phyloP scores from a whole-genome alignment of 2,329 filamentous ascomycete genomes.

The Trichoderma sp. region DNA sequence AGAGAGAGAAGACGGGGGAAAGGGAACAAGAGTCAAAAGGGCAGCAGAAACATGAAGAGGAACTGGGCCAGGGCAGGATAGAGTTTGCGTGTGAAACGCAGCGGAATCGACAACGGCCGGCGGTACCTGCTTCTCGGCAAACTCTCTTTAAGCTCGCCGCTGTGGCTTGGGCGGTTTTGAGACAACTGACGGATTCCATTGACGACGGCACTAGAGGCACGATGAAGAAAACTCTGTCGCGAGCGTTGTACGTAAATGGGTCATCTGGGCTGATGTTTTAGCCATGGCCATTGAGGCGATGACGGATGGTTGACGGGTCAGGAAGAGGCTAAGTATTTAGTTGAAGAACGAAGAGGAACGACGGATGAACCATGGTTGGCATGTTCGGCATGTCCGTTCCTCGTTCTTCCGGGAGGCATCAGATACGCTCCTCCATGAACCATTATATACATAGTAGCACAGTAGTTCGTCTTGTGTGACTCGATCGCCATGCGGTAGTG shows the following conservation, averaged over 20 bases:
- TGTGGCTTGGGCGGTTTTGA: neutral
- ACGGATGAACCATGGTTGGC: neutral
- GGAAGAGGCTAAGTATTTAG: conserved; percentile 1
- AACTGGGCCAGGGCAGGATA: neutral
- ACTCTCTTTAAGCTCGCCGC: conserved; percentile 2
- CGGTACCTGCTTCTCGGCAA: neutral
- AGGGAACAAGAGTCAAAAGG: conserved; percentile 20
- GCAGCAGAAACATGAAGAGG: neutral
- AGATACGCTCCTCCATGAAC: too few species aligned
- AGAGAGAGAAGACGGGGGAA: neutral
- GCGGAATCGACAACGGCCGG: neutral
- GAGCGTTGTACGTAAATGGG: neutral
- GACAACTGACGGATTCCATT: conserved; percentile 9
- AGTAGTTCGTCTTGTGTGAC: neutral
- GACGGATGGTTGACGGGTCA: neutral
- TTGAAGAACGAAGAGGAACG: neutral
- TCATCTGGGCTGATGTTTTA: neutral
- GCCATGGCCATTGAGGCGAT: neutral
- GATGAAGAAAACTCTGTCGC: neutral
- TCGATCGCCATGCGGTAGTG: neutral
- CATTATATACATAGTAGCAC: neutral
- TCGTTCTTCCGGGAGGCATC: neutral
- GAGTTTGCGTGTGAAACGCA: conserved; percentile 15
- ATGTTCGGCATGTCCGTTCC: conserved; percentile 1
- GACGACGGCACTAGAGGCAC: neutral